Evolutionary conservation across 2,329 filamentous ascomycete genomes (phyloP).

Genomic region (Pyrenochaeta sp.): DNA sequence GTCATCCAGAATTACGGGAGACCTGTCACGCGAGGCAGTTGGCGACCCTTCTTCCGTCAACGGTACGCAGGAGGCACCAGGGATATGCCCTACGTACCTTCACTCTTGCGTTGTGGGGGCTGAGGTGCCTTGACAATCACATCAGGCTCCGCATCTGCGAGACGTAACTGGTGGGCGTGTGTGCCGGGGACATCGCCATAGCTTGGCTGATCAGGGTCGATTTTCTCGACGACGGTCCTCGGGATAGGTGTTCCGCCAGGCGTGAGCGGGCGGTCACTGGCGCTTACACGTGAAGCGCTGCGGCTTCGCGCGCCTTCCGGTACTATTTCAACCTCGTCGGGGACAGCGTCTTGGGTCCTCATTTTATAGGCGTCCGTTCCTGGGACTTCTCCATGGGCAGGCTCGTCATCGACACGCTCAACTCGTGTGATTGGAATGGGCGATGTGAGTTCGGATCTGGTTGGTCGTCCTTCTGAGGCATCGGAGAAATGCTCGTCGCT

Average conservation of each 20-base stretch:
- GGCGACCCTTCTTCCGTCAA: slow-evolving; percentile 69
- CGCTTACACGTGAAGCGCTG: slow-evolving; percentile 50
- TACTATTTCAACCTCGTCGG: slow-evolving; percentile 69
- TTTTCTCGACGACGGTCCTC: slow-evolving; percentile 67
- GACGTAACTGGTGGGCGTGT: slow-evolving; percentile 62
- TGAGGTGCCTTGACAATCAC: slow-evolving; percentile 59
- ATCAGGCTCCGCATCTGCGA: slow-evolving; percentile 67
- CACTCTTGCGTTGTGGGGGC: slow-evolving; percentile 51
- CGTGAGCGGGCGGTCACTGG: slow-evolving; percentile 56
- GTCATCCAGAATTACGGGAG: slow-evolving; percentile 49
- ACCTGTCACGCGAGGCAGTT: slow-evolving; percentile 60
- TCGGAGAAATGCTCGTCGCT: slow-evolving; percentile 72
- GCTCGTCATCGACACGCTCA: slow-evolving; percentile 66
- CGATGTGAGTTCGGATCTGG: slow-evolving; percentile 55
- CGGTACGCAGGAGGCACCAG: slow-evolving; percentile 58
- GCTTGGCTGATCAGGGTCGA: slow-evolving; percentile 63
- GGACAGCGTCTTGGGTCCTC: slow-evolving; percentile 65
- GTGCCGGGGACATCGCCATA: slow-evolving; percentile 70
- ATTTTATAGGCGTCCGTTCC: slow-evolving; percentile 68
- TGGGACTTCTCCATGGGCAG: slow-evolving; percentile 67
- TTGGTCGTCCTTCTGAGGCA: slow-evolving; percentile 64
- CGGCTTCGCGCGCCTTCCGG: slow-evolving; percentile 49
- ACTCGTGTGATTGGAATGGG: slow-evolving; percentile 68
- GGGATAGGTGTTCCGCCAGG: slow-evolving; percentile 63
- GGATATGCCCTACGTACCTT: slow-evolving; percentile 64